Evolutionary conservation across 202 grass and related monocot genomes (phyloP).

Genomic region (Hordeum pubiflorum): DNA sequence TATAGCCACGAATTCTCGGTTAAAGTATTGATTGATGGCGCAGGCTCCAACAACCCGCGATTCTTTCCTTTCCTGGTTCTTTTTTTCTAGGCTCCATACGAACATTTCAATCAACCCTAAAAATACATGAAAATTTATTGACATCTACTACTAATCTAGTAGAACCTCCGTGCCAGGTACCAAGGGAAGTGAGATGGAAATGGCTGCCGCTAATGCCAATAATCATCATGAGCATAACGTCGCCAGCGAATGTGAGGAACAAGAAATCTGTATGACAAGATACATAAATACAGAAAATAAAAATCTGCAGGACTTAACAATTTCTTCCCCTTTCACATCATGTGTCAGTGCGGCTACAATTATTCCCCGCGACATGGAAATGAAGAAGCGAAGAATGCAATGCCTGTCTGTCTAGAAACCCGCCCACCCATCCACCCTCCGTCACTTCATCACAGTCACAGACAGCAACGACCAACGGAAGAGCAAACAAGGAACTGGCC

Average conservation of each 20-base stretch:
- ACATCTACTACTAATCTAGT: not conserved
- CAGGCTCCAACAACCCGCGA: conserved; percentile 26
- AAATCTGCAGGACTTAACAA: not conserved
- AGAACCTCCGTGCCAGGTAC: not conserved
- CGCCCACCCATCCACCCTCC: not conserved
- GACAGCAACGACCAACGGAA: not conserved
- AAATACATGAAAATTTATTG: not conserved
- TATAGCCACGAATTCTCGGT: conserved; percentile 21
- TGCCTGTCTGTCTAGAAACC: not conserved
- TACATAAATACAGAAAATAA: not conserved
- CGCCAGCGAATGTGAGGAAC: not conserved
- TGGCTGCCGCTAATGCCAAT: not conserved
- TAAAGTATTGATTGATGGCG: conserved; percentile 23
- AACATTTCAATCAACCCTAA: not conserved
- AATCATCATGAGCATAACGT: conserved; percentile 1
- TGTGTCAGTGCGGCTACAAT: not conserved
- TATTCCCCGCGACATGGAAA: not conserved
- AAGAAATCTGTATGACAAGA: not conserved
- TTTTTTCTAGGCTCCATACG: conserved; percentile 1
- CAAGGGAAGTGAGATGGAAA: not conserved
- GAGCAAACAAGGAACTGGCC: not conserved
- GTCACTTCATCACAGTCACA: not conserved
- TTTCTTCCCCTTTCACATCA: not conserved
- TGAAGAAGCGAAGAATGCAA: not conserved
- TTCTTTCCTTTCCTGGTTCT: not conserved